phyloP scores from a whole-genome alignment of 75 land plant genomes.

The Pinus taeda region DNA sequence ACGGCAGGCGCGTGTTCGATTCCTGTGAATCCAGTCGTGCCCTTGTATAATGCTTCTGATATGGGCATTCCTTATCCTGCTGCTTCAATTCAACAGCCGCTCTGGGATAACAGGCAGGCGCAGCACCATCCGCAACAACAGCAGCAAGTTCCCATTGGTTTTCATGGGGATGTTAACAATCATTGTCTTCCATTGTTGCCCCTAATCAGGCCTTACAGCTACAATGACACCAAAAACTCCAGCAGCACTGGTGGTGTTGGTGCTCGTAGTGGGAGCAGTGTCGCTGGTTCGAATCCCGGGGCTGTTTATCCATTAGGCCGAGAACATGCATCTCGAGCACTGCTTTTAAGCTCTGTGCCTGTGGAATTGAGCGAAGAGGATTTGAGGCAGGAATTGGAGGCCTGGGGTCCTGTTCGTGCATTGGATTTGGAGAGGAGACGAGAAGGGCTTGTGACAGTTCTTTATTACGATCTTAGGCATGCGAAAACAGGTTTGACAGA shows the following conservation, averaged over 20 bases:
- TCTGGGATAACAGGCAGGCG: neutral
- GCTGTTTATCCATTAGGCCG: conserved; percentile 4
- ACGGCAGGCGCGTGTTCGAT: neutral
- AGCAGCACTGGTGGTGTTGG: conserved; percentile 4
- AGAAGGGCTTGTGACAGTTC: conserved; percentile 76
- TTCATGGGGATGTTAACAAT: neutral
- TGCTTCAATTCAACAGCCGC: conserved; percentile 6
- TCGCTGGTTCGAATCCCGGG: neutral
- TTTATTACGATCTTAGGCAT: conserved; percentile 80
- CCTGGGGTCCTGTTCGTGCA: conserved; percentile 71
- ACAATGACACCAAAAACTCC: neutral
- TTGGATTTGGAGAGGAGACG: conserved; percentile 35
- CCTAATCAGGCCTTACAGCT: neutral
- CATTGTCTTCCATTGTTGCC: neutral
- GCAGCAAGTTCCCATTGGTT: neutral
- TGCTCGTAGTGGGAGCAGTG: conserved; percentile 10
- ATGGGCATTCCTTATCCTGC: neutral
- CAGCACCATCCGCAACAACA: neutral
- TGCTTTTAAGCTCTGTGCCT: conserved; percentile 68
- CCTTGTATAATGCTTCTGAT: neutral
- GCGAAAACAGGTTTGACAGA: conserved; percentile 62
- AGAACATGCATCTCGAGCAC: conserved; percentile 51
- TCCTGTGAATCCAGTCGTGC: neutral
- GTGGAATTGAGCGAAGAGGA: conserved; percentile 33
- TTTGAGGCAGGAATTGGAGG: conserved; percentile 61